phyloP scores from a whole-genome alignment of 1,139 yeast species.

The Taiozyma sp. region DNA sequence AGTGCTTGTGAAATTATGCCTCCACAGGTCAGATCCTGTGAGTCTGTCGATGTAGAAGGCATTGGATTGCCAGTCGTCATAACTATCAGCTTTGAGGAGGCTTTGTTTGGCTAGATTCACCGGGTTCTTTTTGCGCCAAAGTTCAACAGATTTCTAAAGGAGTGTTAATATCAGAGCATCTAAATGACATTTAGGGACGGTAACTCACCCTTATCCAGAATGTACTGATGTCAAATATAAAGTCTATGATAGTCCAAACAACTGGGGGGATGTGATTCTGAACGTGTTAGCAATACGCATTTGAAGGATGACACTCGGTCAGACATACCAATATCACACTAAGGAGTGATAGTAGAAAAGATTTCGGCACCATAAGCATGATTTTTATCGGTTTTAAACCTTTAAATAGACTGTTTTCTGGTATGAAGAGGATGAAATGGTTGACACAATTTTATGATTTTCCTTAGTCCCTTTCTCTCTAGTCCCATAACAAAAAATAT shows the following conservation, averaged over 20 bases:
- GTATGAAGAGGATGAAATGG: no score
- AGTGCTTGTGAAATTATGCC: slow-evolving; percentile 77
- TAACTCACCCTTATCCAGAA: slow-evolving; percentile 45
- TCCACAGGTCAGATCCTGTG: slow-evolving; percentile 72
- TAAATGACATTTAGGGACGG: slow-evolving; percentile 12
- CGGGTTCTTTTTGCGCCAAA: slow-evolving; percentile 24
- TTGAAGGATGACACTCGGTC: not conserved
- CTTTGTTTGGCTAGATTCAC: slow-evolving; percentile 19
- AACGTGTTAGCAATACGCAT: not conserved
- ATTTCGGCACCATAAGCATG: not conserved
- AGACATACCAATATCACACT: slow-evolving; percentile 3
- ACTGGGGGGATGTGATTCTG: slow-evolving; percentile 53
- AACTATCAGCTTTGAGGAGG: slow-evolving; percentile 32
- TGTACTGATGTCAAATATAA: slow-evolving; percentile 48
- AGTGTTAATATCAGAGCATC: slow-evolving; percentile 24
- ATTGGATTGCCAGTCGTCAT: slow-evolving; percentile 55
- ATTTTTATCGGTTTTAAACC: not conserved
- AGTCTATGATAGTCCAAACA: slow-evolving; percentile 57
- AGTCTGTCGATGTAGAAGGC: slow-evolving; percentile 59
- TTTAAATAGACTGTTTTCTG: not conserved
- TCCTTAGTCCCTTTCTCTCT: no score
- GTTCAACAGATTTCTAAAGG: slow-evolving; percentile 24
- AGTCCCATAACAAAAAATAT: no score
- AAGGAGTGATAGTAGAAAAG: slow-evolving; percentile 10
- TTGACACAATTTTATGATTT: not conserved